A percentile compares a stretch with the other conserved stretches of the same genome.
Evolutionary conservation across 23 red algal genomes (phyloP).

Genomic region (Agarophyton chilense): DNA sequence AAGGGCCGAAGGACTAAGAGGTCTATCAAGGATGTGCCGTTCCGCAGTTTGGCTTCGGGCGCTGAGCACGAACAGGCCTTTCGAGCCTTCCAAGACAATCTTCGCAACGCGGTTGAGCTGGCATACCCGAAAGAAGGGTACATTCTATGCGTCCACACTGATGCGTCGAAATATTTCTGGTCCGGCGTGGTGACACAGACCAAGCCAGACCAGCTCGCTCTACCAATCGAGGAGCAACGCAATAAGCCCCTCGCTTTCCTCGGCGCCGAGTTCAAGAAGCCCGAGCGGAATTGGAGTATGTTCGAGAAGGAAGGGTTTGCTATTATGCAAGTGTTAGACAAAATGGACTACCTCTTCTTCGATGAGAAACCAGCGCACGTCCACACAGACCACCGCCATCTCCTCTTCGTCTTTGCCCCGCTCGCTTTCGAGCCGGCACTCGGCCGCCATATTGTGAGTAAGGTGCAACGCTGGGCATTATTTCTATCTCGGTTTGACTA

Average conservation of each 20-base stretch:
- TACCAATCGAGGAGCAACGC: constrained; percentile 1
- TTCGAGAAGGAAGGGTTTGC: constrained; percentile 61
- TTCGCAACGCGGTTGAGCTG: constrained; percentile 1
- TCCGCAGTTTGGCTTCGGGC: constrained; percentile 11
- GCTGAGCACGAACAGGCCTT: not conserved
- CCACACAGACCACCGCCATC: constrained; percentile 29
- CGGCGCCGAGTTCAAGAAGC: not conserved
- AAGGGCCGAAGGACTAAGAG: not conserved
- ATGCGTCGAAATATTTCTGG: constrained; percentile 57
- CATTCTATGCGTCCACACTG: constrained; percentile 7
- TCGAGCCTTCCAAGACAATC: not conserved
- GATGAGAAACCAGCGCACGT: not conserved
- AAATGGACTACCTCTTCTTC: constrained; percentile 27
- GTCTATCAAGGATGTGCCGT: not conserved
- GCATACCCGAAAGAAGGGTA: not conserved
- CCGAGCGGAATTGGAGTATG: constrained; percentile 20
- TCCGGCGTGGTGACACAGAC: constrained; percentile 29
- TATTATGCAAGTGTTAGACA: constrained; percentile 4
- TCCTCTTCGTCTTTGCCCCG: constrained; percentile 16
- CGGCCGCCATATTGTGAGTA: not conserved
- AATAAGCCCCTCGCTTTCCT: constrained; percentile 32
- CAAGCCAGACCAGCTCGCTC: not conserved
- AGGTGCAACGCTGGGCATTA: constrained; percentile 45
- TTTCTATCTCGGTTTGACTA: constrained; percentile 25
- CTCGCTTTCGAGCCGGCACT: not conserved